These are phyloP conservation scores for Lodderomyces margitis DNA, from an alignment of 1,139 yeast species.

Conservation along the genomic window DNA sequence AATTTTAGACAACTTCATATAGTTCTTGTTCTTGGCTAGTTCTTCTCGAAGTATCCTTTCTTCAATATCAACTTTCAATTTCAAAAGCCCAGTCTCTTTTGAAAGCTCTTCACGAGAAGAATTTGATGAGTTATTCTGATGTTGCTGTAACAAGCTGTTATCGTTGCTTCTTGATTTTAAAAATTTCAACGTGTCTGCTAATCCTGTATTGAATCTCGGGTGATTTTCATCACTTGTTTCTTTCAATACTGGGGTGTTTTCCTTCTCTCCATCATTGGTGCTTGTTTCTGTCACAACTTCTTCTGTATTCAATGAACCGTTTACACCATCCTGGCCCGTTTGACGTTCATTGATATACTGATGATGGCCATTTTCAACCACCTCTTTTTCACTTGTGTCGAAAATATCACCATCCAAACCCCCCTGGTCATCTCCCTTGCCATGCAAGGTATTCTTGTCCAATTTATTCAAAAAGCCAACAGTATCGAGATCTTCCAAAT, in stretches of 20 bases:
- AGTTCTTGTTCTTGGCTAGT: conserved; percentile 29
- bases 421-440: conserved; percentile 4
- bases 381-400: background rate
- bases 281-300: background rate
- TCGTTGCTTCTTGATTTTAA: conserved; percentile 37
- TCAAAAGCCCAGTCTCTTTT: conserved; percentile 32
- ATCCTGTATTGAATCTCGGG: conserved; percentile 42
- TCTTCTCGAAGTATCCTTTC: conserved; percentile 42
- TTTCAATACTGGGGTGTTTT: background rate
- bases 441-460: conserved; percentile 11
- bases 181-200: conserved; percentile 58
- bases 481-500: conserved; percentile 55
- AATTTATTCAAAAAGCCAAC: conserved; percentile 53
- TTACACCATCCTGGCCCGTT: background rate
- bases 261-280: conserved; percentile 1
- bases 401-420: conserved; percentile 1
- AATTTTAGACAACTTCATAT: conserved; percentile 28
- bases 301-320: too few species aligned
- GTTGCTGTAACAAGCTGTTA: background rate
- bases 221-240: conserved; percentile 6
- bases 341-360: background rate
- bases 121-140: conserved; percentile 26
- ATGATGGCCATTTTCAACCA: background rate
- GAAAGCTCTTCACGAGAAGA: conserved; percentile 25
- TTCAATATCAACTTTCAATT: conserved; percentile 35